Base-by-base conservation (phyloP, 768 basidiomycete species). In the Podaxis sp. region DNA sequence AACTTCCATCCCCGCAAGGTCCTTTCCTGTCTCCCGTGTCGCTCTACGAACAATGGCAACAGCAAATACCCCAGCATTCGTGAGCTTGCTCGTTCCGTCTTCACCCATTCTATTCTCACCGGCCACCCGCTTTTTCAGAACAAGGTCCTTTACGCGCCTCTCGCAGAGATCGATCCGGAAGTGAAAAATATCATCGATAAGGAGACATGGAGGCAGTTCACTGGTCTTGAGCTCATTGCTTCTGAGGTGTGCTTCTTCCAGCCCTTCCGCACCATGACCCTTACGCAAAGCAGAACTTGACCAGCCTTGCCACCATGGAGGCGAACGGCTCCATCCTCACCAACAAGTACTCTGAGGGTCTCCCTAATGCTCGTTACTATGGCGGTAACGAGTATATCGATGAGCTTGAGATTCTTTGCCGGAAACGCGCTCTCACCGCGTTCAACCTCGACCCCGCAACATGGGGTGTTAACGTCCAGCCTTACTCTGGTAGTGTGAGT, bases 391-490 rank as follows among this genome's bases (percentile, higher is more conserved):
- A 98, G 76, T 90, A 90, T 79, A 90, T 98, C 67, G 97, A 98
- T 71, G 93, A 97, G 72, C 90, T 99, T 69, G 97, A 98, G 77
- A 76, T 84, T 62, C 87, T 99, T 61, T 94, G 93, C 80, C 93
- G 94, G 73, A 88, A 95, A 77, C 93, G 97, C 70, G 97, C 97
- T 35, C 85, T 99, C 65, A 78, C 90, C 74, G 96, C 96, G 2
- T 99, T 98, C 86, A 87, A 93, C 82, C 90, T 98, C 65, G 94
- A 98, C 77, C 85, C 91, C 46, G 80, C 78, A 51, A 85, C 88
- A 74, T 98, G 97, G 97, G 96, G 96, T 66, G 95, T 99, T 76
- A 98, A 98, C 71, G 97, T 99, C 59, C 97, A 99, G 76, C 97
- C 97, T 5, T 99, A 98, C 77, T 97, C 95, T 68, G 92, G 93